Evolutionary conservation across 2,329 filamentous ascomycete species (phyloP), one percentile per base, ranked within the genome.

Genomic region (Neofusicoccum laricinum): DNA sequence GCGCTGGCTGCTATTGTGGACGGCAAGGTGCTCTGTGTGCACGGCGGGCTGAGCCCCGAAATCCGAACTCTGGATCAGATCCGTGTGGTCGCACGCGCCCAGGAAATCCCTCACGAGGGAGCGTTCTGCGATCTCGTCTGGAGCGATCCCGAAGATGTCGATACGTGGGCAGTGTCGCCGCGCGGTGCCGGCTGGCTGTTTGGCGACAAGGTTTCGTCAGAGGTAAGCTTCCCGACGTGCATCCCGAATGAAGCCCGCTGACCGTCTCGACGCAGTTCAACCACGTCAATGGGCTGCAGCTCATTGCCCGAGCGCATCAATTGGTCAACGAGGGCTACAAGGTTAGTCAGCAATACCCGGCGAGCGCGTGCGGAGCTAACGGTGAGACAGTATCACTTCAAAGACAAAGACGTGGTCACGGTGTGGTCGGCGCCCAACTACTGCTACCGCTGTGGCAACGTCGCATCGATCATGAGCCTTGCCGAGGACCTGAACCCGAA

Each of bases 21-120:
- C 81, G 97, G 97, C 82, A 94, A 98, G 83, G 97, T 99, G 76
- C 96, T 99, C 81, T 99, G 95, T 80, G 89, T 99, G 66, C 95
- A 99, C 84, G 95, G 95, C 71, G 95, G 95, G 70, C 85, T 99
- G 68, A 96, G 92, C 67, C 95, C 95, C n/a, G 96, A 99, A 80
- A 98, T 99, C 77, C 85, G 94, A 71, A 92, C 92, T 36, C 85
- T 99, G 64, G 95, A 98, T 78, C 90, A 96, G 68, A 97, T 97
- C 74, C 85, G 89, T 45, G 88, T 90, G 41, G 88, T 91, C 57
- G 89, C 89, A 55, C 81, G 89, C 72, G 89, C 89, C 14, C 95
- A 99, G 80, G 95, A 99, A 79, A 96, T 99, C 49, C 95, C 95
- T 21, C 95, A 99, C 75, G 95, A 99, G 77, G 95, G 95, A 12